Base-by-base conservation (phyloP, 371 early-diverging fungal genomes). In the Coemansia sp. region DNA sequence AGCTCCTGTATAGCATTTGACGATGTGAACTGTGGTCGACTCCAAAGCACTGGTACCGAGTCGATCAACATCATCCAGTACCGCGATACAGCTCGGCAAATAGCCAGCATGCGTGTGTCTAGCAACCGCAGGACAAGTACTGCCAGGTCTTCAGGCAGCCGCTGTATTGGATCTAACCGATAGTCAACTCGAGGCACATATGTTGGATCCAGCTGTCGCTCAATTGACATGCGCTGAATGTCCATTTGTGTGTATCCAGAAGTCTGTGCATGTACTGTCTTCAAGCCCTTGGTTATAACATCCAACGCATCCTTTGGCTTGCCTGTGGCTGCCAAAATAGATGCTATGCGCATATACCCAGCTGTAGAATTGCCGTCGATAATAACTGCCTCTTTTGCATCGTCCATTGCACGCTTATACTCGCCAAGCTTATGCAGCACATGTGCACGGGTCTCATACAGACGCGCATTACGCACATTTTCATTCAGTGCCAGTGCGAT, bases 361-460 rank as follows among this genome's bases (percentile, higher is more conserved):
- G 17, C 48, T 0, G 64, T 51, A 2, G 71, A 70, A 15, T 26
- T 24, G 15, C 23, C 15, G 58, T 70, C 54, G 4, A 67, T 59
- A 24, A 24, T 32, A 1, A 70, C 19, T 4, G 75, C 67, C 17
- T 75, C 65, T 21, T 67, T 66, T 11, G 71, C 76, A 32, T 75
- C 68, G 49, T 46, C 49, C 55, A 67, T 64, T 3, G 72, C 71
- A 4, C 71, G 71, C 58, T 15, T 9, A 41, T 60, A 58, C 24
- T 75, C 71, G 1, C 68, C 46, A 21, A 75, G 63, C 54, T 61
- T 67, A 56, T 65, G 61, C n/a, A 75, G 62, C 12, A 2, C 23
- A 12, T 65, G 64, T 13, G 76, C 39, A 11, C 76, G 67, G 6
- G 71, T 63, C 55, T 61, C 68, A 24, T 61, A 75, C 36, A 75